Conservation (phyloP, 371 early-diverging fungal species). For the Zychaea mexicana region DNA sequence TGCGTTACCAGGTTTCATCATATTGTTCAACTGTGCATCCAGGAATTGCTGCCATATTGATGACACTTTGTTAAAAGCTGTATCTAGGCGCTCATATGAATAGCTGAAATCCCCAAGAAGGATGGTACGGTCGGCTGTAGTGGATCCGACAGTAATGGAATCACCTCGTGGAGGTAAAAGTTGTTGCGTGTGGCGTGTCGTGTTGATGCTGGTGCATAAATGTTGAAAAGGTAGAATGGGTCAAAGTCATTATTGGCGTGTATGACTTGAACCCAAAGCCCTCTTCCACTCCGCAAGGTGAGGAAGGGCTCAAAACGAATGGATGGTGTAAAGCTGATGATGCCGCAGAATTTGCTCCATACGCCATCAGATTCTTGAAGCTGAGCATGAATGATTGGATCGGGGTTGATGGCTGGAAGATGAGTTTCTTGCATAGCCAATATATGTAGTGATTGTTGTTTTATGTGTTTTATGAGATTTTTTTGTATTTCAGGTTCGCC, state of each 20-base stretch:
- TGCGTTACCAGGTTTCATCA: too few relatives aligned
- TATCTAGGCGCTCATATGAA: too few relatives aligned
- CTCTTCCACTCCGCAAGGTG: not conserved
- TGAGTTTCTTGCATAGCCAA: not conserved
- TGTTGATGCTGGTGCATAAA: constrained; percentile 7
- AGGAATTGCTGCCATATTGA: too few relatives aligned
- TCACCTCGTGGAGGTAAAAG: too few relatives aligned
- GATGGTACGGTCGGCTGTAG: too few relatives aligned
- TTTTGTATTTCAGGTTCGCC: not conserved
- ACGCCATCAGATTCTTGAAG: not conserved
- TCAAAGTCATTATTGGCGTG: not conserved
- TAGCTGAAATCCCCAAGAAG: too few relatives aligned
- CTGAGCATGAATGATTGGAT: not conserved
- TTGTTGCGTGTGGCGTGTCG: too few relatives aligned
- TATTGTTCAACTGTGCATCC: too few relatives aligned
- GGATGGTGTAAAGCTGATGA: not conserved
- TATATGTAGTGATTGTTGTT: not conserved
- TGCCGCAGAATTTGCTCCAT: not conserved
- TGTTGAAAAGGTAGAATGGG: not conserved
- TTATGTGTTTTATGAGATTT: not conserved
- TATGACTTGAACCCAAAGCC: not conserved
- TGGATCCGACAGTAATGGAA: too few relatives aligned
- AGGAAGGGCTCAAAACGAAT: not conserved
- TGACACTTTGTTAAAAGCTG: too few relatives aligned
- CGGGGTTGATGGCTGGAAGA: not conserved